phyloP scores from a whole-genome alignment of 2,329 filamentous ascomycete species.

The Apiospora hydei region DNA sequence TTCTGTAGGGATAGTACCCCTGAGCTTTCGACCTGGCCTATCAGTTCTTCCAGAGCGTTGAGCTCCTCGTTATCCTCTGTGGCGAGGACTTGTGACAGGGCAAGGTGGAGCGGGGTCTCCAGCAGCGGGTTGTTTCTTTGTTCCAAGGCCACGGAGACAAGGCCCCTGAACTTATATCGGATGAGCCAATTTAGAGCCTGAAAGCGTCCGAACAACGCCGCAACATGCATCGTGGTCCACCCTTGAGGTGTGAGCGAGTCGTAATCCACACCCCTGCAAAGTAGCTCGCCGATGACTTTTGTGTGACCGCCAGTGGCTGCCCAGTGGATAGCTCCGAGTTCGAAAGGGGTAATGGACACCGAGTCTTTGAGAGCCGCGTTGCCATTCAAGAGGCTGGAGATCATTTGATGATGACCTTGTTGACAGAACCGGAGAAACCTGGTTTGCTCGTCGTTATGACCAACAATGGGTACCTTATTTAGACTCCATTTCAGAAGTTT shows the following conservation, averaged over 20 bases:
- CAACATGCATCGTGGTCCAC: neutral
- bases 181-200: neutral
- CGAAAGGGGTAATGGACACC: neutral
- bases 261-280: neutral
- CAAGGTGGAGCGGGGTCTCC: neutral
- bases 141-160: too few relatives aligned
- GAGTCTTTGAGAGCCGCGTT: neutral
- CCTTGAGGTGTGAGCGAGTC: neutral
- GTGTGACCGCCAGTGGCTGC: neutral
- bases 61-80: neutral
- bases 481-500: too few relatives aligned
- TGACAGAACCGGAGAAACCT: too few relatives aligned
- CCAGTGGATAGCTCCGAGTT: neutral
- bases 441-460: too few relatives aligned
- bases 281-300: neutral
- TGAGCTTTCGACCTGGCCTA: too few relatives aligned
- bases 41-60: neutral
- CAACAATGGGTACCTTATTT: too few relatives aligned
- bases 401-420: too few relatives aligned
- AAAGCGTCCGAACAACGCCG: neutral
- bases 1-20: neutral
- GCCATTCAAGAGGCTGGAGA: too few relatives aligned
- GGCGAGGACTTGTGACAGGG: neutral
- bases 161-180: neutral
- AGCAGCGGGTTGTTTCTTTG: neutral